These are phyloP conservation scores for Calcarisporium arbuscula DNA, from an alignment of 2,329 filamentous ascomycete species.

Conservation along the genomic window DNA sequence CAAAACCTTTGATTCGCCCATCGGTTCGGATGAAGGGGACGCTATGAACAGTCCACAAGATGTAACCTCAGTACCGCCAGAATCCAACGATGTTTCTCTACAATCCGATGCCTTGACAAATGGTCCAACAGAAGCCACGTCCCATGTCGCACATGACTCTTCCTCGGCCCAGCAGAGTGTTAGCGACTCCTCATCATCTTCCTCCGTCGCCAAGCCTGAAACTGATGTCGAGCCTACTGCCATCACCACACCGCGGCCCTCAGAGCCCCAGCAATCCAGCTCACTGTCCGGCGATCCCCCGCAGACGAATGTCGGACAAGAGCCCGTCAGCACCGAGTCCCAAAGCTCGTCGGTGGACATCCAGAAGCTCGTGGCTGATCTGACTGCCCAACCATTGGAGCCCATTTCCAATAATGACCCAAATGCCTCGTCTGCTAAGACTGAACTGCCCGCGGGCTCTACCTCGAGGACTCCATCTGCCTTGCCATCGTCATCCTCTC, in stretches of 20 bases:
- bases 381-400: conserved; percentile 27
- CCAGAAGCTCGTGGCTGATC: conserved; percentile 34
- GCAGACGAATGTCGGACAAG: conserved; percentile 20
- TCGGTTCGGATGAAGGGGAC: conserved; percentile 28
- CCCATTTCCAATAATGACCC: conserved; percentile 20
- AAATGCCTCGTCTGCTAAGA: conserved; percentile 16
- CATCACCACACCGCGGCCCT: conserved; percentile 14
- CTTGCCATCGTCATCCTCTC: conserved; percentile 32
- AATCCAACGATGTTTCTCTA: conserved; percentile 36
- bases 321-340: conserved; percentile 20
- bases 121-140: conserved; percentile 22
- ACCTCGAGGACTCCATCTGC: conserved; percentile 25
- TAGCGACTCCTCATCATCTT: conserved; percentile 17
- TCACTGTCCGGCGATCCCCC: conserved; percentile 14
- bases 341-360: conserved; percentile 28
- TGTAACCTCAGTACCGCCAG: conserved; percentile 34
- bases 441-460: conserved; percentile 19
- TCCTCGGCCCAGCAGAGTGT: conserved; percentile 21
- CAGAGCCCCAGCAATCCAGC: conserved; percentile 14
- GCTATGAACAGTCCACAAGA: conserved; percentile 27
- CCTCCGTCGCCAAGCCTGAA: conserved; percentile 21
- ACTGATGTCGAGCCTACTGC: conserved; percentile 17
- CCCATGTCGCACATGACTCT: conserved; percentile 25
- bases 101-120: conserved; percentile 31
- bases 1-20: conserved; percentile 44